Evolutionary conservation across 2,329 filamentous ascomycete genomes (phyloP).

Genomic region (Bipolaris oryzae): DNA sequence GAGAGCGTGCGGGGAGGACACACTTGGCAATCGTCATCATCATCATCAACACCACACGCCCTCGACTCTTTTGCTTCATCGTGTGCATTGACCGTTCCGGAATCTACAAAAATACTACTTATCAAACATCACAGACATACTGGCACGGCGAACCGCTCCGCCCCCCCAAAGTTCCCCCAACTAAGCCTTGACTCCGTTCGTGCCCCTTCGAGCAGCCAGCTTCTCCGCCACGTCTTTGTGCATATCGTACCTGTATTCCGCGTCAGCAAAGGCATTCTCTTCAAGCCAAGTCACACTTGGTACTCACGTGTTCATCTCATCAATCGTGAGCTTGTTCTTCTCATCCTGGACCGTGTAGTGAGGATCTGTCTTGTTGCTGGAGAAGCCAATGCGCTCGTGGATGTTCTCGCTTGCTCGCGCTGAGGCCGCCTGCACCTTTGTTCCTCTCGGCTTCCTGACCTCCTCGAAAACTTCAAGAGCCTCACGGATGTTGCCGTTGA

Average conservation of each 20-base stretch:
- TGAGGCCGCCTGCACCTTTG: constrained; percentile 47
- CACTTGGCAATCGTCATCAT: not conserved
- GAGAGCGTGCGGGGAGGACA: not conserved
- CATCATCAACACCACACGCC: too few relatives aligned
- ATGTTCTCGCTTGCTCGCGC: constrained; percentile 49
- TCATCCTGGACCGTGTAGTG: constrained; percentile 68
- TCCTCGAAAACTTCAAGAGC: constrained; percentile 45
- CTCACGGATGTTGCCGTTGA: constrained; percentile 43
- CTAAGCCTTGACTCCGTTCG: not conserved
- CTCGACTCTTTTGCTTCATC: not conserved
- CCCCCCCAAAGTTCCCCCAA: too few relatives aligned
- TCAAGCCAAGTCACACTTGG: not conserved
- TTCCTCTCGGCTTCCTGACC: constrained; percentile 47
- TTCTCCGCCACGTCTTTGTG: not conserved
- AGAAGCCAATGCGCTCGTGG: constrained; percentile 61
- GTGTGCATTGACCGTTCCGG: not conserved
- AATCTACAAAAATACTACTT: not conserved
- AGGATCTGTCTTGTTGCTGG: constrained; percentile 61
- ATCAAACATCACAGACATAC: not conserved
- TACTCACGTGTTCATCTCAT: constrained; percentile 65
- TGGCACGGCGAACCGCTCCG: too few relatives aligned
- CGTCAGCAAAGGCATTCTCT: not conserved
- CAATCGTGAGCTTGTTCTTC: constrained; percentile 67
- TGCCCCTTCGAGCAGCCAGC: not conserved
- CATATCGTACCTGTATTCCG: constrained; percentile 28